Base-by-base conservation (phyloP, 2,329 filamentous ascomycete species). In the Neopestalotiopsis clavispora region DNA sequence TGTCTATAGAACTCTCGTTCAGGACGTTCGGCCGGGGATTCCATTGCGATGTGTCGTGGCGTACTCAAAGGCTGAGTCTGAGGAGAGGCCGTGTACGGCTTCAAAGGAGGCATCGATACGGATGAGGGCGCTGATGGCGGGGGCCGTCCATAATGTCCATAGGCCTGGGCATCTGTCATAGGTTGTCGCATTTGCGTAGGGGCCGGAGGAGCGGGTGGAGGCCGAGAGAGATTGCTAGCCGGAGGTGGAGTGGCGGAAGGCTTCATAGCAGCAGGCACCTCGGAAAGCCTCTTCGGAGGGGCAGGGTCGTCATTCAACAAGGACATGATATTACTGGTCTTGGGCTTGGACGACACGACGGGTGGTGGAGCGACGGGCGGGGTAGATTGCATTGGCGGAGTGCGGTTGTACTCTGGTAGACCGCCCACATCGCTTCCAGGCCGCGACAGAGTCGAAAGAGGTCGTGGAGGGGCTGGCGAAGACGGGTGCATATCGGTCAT, bases 261-360 rank as follows among this genome's bases (percentile, higher is more conserved):
- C 56, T 80, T 80, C 45, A 79, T 71, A 12, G 80, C 75, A 17
- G 75, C 75, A 12, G 82, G 80, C 10, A 89, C 81, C 67, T 89
- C 86, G 56, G 71, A 79, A 38, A 88, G 79, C 40, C 86, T 82
- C 77, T 89, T 88, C 0, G 81, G 80, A 1, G 82, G 78, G n/a
- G 83, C 83, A 6, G 85, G 83, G 66, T 90, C 89, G 70, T 90
- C 87, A 72, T 90, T 90, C 3, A 91, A 81, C 70, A 91, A 77
- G 0, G 88, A 87, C 85, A 90, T 89, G 70, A 91, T 84, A 71
- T 82, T 91, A 14, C 88, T 90, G 7, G 85, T 89, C 80, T 90
- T 91, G 2, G 83, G 78, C 49, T 82, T 82, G 32, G 80, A 78
- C 13, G 82, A 76, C 6, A 79, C 72, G 56, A 85, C 76, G 52